Base-by-base conservation (phyloP, 2,329 filamentous ascomycete genomes). In the Fusarium compactum region DNA sequence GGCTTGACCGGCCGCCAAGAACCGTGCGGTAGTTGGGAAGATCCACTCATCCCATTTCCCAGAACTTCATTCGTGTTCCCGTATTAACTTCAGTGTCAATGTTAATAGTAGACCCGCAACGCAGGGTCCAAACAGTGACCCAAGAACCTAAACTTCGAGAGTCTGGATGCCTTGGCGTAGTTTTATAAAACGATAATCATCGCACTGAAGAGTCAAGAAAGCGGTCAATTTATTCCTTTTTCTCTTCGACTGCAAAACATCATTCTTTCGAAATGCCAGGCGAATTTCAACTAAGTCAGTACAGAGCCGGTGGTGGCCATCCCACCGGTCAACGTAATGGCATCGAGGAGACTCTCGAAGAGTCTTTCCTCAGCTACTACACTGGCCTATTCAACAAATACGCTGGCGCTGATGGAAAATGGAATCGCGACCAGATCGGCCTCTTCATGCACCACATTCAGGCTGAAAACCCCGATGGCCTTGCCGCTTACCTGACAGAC, bases 391-490 rank as follows among this genome's bases (percentile, higher is more conserved):
- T 65, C 30, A 64, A 65, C 30, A 65, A 46, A 8, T 65, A 65
- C 24, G 59, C 62, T 0, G 30, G 40, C 0, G 16, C 59, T 2
- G 48, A 65, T 14, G 45, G 59, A 0, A 58, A 38, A 9, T 65
- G 62, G 51, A 18, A 29, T 5, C 15, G 44, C 6, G 59, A 65
- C 5, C 62, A 65, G 2, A 48, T 65, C 4, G 51, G 62, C 0
- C 30, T 65, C 3, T 65, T 65, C 6, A 65, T 65, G 62, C 62
- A 65, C 4, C 59, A 65, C 7, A 6, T 65, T 4, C 62, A 65
- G 18, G 20, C n/a, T 6, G 62, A 65, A 25, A 40, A 64, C 6
- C 59, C 59, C 0, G 52, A 65, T 3, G 62, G 62, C 4, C 30
- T 64, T 12, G 62, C 62, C 15, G 29, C 44, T 9, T 51, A 65